These are phyloP conservation scores for Fusarium sp. DNA, from an alignment of 2,329 filamentous ascomycete species.

Conservation along the genomic window DNA sequence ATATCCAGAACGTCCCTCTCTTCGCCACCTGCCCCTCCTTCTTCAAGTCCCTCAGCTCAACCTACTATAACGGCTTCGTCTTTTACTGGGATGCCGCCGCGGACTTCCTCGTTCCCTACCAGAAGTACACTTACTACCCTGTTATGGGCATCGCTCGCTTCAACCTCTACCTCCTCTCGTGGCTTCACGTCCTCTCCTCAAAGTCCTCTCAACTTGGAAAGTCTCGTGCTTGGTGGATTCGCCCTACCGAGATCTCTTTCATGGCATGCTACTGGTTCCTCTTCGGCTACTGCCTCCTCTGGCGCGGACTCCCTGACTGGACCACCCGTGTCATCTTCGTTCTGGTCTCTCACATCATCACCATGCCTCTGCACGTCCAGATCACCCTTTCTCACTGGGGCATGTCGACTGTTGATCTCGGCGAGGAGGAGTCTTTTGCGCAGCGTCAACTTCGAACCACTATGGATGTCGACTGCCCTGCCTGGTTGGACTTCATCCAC, in stretches of 20 bases:
- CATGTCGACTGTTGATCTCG: slow-evolving; percentile 74
- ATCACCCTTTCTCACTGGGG: slow-evolving; percentile 79
- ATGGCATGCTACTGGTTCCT: slow-evolving; percentile 74
- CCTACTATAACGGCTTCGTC: slow-evolving; percentile 71
- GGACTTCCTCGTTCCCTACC: slow-evolving; percentile 68
- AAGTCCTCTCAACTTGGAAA: slow-evolving; percentile 66
- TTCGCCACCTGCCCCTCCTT: slow-evolving; percentile 75
- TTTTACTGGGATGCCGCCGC: slow-evolving; percentile 72
- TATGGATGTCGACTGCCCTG: slow-evolving; percentile 78
- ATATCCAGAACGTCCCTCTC: slow-evolving; percentile 74
- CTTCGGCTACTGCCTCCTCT: slow-evolving; percentile 74
- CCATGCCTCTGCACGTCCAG: slow-evolving; percentile 76
- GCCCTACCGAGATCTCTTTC: slow-evolving; percentile 71
- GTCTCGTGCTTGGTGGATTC: slow-evolving; percentile 72
- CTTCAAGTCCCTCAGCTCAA: slow-evolving; percentile 70
- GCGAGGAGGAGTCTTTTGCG: slow-evolving; percentile 72
- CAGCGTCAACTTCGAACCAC: slow-evolving; percentile 77
- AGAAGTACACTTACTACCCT: slow-evolving; percentile 76
- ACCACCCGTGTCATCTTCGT: slow-evolving; percentile 69
- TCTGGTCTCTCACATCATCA: slow-evolving; percentile 71
- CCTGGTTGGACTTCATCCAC: slow-evolving; percentile 78
- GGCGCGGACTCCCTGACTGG: slow-evolving; percentile 68
- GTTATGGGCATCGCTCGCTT: slow-evolving; percentile 75
- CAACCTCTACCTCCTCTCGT: slow-evolving; percentile 76
- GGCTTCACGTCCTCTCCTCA: slow-evolving; percentile 70